Percentiles rank a stretch among this genome's conserved stretches.
phyloP scores from a whole-genome alignment of 1,284 basidiomycete genomes.

The Ceratobasidium sp. region DNA sequence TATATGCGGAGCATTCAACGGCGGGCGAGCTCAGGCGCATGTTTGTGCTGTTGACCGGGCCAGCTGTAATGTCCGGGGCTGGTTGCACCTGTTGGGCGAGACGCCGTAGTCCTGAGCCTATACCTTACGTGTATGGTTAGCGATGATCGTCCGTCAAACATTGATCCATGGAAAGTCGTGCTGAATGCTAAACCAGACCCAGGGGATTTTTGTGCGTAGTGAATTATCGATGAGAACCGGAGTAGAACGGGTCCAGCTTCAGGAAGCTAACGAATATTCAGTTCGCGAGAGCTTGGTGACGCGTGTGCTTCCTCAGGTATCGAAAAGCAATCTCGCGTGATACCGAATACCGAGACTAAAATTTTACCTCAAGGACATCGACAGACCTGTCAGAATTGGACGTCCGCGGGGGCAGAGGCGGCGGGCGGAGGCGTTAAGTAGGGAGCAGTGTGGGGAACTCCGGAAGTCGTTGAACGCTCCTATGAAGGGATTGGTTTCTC shows the following conservation, averaged over 20 bases:
- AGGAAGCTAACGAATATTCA: slow-evolving; percentile 25
- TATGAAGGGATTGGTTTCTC: slow-evolving; percentile 34
- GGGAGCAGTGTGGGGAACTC: slow-evolving; percentile 24
- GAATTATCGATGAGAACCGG: background rate
- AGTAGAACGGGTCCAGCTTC: slow-evolving; percentile 18
- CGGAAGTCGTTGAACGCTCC: too few relatives aligned
- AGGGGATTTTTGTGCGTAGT: slow-evolving; percentile 7
- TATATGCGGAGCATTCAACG: slow-evolving; percentile 37
- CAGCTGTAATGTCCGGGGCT: slow-evolving; percentile 25
- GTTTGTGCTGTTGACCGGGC: slow-evolving; percentile 24
- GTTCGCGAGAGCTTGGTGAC: slow-evolving; percentile 22
- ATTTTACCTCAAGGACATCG: slow-evolving; percentile 30
- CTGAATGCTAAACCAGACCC: slow-evolving; percentile 22
- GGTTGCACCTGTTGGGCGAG: slow-evolving; percentile 17
- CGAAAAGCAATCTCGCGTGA: slow-evolving; percentile 41
- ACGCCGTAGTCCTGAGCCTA: background rate
- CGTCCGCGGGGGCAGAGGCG: slow-evolving; percentile 25
- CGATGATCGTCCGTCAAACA: slow-evolving; percentile 9
- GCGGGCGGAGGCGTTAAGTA: slow-evolving; percentile 3
- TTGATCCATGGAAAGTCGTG: slow-evolving; percentile 9
- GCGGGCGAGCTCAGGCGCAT: slow-evolving; percentile 16
- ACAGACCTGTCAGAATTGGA: slow-evolving; percentile 36
- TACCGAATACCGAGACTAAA: slow-evolving; percentile 24
- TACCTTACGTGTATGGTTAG: slow-evolving; percentile 26
- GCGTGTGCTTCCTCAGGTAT: slow-evolving; percentile 27